Evolutionary conservation across 2,329 filamentous ascomycete genomes (phyloP).

Genomic region (Bipolaris sorokiniana): DNA sequence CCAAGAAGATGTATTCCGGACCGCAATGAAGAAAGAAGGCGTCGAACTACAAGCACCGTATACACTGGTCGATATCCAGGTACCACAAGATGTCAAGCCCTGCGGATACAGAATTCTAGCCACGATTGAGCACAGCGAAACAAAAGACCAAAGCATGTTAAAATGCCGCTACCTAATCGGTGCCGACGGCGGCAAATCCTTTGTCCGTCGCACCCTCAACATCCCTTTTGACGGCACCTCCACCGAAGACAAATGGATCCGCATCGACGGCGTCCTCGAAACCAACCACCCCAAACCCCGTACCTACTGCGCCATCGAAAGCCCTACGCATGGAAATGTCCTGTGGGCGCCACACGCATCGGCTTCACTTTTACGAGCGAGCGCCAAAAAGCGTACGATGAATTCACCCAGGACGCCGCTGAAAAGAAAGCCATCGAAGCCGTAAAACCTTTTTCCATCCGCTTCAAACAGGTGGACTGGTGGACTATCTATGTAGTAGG

Average conservation of each 20-base stretch:
- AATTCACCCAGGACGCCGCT: conserved; percentile 47
- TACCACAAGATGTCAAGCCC: conserved; percentile 44
- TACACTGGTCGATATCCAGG: conserved; percentile 48
- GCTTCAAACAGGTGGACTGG: conserved; percentile 52
- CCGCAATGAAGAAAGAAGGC: conserved; percentile 47
- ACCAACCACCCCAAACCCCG: conserved; percentile 58
- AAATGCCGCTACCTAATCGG: conserved; percentile 59
- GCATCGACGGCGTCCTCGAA: conserved; percentile 58
- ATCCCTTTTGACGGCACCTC: conserved; percentile 59
- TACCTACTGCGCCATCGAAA: conserved; percentile 58
- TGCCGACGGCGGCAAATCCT: conserved; percentile 59
- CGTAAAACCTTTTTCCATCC: conserved; percentile 50
- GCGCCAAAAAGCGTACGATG: conserved; percentile 44
- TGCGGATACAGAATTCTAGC: conserved; percentile 37
- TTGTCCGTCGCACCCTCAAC: conserved; percentile 54
- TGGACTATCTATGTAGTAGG: conserved; percentile 54
- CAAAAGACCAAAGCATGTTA: conserved; percentile 34
- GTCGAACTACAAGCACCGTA: conserved; percentile 46
- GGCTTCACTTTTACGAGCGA: conserved; percentile 60
- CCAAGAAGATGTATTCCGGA: conserved; percentile 60
- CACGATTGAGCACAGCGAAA: conserved; percentile 38
- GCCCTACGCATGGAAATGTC: conserved; percentile 60
- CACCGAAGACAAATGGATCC: conserved; percentile 61
- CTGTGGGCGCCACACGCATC: conserved; percentile 62
- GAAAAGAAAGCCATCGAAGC: conserved; percentile 49